Conservation (phyloP, 1,284 basidiomycete species). For the Apiotrichum laibachii region DNA sequence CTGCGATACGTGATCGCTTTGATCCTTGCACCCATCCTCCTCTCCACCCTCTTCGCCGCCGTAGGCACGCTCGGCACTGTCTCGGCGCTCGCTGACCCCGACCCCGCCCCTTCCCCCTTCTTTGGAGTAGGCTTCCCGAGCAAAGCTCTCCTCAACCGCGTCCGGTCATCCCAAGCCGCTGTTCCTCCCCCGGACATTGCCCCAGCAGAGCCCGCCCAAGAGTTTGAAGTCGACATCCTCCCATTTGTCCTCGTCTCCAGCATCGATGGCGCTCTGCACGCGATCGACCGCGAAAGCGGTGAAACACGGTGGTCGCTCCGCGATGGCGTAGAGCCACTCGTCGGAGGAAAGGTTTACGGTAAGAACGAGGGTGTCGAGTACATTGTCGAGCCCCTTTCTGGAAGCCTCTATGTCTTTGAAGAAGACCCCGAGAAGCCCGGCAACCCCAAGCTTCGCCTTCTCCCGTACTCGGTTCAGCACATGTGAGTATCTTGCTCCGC, state of each 20-base stretch:
- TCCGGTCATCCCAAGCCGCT: neutral
- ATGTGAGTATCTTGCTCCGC: constrained; percentile 35
- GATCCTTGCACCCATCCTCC: constrained; percentile 15
- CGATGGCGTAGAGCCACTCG: constrained; percentile 45
- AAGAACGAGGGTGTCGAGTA: constrained; percentile 33
- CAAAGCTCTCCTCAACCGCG: constrained; percentile 1
- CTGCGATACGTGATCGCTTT: constrained; percentile 10
- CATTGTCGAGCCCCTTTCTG: constrained; percentile 50
- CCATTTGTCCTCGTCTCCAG: constrained; percentile 49
- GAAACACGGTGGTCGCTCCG: constrained; percentile 40
- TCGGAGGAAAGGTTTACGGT: constrained; percentile 40
- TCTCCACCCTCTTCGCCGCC: constrained; percentile 12
- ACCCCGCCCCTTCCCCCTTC: constrained; percentile 8
- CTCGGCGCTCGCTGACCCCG: constrained; percentile 7
- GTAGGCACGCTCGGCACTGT: constrained; percentile 4
- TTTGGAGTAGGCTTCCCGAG: constrained; percentile 16
- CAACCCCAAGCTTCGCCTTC: constrained; percentile 42
- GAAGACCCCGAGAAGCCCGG: constrained; percentile 21
- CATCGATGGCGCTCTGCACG: constrained; percentile 50
- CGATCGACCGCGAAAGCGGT: constrained; percentile 46
- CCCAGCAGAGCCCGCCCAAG: constrained; percentile 7
- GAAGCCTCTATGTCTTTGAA: constrained; percentile 48
- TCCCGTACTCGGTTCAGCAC: constrained; percentile 49
- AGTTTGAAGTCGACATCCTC: constrained; percentile 47
- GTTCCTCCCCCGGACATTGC: neutral